These are phyloP conservation scores for Trypanosoma scelopori DNA, from an alignment of 208 protist species.

Conservation along the genomic window DNA sequence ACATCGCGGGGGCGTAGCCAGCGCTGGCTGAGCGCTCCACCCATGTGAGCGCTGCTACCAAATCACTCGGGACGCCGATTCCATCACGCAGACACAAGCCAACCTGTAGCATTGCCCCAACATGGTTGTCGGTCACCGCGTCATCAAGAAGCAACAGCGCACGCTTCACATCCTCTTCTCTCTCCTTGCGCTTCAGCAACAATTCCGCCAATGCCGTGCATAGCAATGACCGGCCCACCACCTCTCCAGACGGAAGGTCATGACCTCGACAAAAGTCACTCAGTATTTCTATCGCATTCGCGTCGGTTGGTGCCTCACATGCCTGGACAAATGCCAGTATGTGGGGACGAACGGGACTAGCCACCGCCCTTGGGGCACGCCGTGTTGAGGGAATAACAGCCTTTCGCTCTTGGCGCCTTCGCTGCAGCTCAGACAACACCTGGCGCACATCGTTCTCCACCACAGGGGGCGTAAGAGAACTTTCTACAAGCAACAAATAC, in stretches of 20 bases:
- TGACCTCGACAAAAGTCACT: conserved; percentile 1
- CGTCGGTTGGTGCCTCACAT: conserved; percentile 18
- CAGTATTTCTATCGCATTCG: conserved; percentile 11
- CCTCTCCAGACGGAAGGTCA: neutral
- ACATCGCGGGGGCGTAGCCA: conserved; percentile 78
- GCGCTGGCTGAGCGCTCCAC: conserved; percentile 53
- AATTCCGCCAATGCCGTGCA: conserved; percentile 43
- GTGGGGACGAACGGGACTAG: conserved; percentile 8
- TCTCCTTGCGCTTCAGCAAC: conserved; percentile 16
- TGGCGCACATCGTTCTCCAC: conserved; percentile 15
- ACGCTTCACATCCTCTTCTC: neutral
- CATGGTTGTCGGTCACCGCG: conserved; percentile 44
- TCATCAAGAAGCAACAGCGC: conserved; percentile 51
- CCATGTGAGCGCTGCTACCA: conserved; percentile 54
- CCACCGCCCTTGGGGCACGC: neutral
- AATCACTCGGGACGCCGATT: conserved; percentile 38
- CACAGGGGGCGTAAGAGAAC: neutral
- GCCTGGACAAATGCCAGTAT: conserved; percentile 22
- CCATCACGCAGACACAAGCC: conserved; percentile 69
- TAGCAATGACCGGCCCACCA: conserved; percentile 30
- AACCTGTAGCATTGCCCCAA: conserved; percentile 68
- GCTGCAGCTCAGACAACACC: conserved; percentile 21
- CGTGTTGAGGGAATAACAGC: conserved; percentile 16
- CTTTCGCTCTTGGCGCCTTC: conserved; percentile 16
- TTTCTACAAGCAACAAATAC: conserved; percentile 19